Conservation (phyloP, 2,329 filamentous ascomycete genomes). For the Colletotrichum chlorophyti region DNA sequence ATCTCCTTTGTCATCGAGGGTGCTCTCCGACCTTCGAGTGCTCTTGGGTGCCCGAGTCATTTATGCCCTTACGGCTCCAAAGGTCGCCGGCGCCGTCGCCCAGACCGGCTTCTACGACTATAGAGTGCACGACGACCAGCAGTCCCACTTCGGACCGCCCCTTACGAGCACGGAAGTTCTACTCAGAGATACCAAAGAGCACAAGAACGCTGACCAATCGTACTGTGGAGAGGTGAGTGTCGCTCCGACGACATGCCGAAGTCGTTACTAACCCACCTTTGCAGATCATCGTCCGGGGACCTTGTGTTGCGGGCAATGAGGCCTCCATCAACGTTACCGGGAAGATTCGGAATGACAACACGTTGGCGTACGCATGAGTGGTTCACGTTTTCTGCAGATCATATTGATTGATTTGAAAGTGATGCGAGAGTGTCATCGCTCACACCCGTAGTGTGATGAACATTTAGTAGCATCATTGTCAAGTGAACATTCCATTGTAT, state of each 20-base stretch:
- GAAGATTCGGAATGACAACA: slow-evolving; percentile 75
- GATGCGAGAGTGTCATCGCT: too few species aligned
- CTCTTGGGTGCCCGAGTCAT: slow-evolving; percentile 81
- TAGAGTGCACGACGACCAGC: slow-evolving; percentile 56
- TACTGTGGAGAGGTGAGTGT: slow-evolving; percentile 68
- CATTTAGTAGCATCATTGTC: too few species aligned
- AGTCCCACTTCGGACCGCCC: slow-evolving; percentile 81
- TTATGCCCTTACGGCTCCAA: slow-evolving; percentile 82
- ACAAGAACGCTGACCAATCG: slow-evolving; percentile 69
- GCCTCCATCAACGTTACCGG: slow-evolving; percentile 68
- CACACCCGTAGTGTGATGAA: too few species aligned
- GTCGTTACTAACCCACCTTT: slow-evolving; percentile 17
- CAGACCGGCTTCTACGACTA: slow-evolving; percentile 93
- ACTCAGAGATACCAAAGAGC: slow-evolving; percentile 66
- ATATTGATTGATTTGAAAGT: too few species aligned
- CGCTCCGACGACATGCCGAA: not conserved
- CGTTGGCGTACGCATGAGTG: slow-evolving; percentile 63
- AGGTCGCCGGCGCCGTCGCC: slow-evolving; percentile 86
- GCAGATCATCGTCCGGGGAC: slow-evolving; percentile 75
- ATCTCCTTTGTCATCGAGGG: slow-evolving; percentile 70
- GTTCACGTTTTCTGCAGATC: not conserved
- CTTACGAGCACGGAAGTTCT: slow-evolving; percentile 81
- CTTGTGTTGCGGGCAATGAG: slow-evolving; percentile 74
- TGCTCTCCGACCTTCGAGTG: slow-evolving; percentile 81
- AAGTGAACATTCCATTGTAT: too few species aligned